Evolutionary conservation across 306 rosid species (phyloP), one percentile per base, ranked within the genome.

Genomic region (Argentina anserina): DNA sequence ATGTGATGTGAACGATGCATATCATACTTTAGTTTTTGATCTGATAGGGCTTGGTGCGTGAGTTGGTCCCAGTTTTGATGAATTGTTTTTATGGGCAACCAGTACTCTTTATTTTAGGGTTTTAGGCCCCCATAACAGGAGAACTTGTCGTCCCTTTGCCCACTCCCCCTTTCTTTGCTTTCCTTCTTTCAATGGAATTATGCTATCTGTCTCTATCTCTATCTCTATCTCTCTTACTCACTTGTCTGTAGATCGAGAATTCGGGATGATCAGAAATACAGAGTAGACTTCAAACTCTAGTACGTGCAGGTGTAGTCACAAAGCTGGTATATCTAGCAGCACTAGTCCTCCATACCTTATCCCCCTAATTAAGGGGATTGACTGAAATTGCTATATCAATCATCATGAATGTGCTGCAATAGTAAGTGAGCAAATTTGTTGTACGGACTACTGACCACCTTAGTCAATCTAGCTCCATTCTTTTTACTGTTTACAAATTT

Each of bases 141-240:
- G 78, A 77, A 55, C 84, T 69, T 91, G 67, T 62, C 28, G 92
- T 83, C 87, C 83, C 84, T 69, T 73, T 81, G 82, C 66, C 78
- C 42, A 29, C 72, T 33, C 34, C 67, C 78, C 75, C 78, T 72
- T 89, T 84, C 69, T 46, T 74, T 83, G 45, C 72, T 79, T 78
- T 79, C 69, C 56, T 36, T 62, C 36, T 33, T 61, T 77, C 72
- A 65, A 82, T 75, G n/a, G n/a, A n/a, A n/a, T 76, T 8, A 68
- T 75, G 9, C 20, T 8, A 55, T 69, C 67, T 64, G 72, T 78
- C 84, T 74, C 79, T 11, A 73, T 47, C 72, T 42, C 75, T 78
- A 83, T 74, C 79, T 11, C 75, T 47, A 70, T 42, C 75, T 70
- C 81, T 21, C 61, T 11, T 7, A 25, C 33, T 56, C 52, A 34